A percentile compares a stretch with the other conserved stretches of the same genome.
phyloP scores from a whole-genome alignment of 2,329 filamentous ascomycete species.

The Madurella mycetomatis region DNA sequence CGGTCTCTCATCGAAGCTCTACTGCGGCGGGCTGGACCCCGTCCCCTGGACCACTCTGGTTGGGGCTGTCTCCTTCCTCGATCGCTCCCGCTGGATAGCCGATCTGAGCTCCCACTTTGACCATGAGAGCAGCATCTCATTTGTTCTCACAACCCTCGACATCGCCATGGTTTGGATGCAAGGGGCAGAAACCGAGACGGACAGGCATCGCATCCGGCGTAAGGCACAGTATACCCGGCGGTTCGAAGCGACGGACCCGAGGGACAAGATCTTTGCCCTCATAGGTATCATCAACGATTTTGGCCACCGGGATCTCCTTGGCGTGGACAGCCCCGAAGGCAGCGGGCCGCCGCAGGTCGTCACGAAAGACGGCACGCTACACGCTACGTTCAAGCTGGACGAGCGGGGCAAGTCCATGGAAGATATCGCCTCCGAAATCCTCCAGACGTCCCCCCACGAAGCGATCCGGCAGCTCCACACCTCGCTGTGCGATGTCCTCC shows the following conservation, averaged over 20 bases:
- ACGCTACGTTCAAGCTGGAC: not conserved
- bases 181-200: not conserved
- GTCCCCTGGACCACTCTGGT: not conserved
- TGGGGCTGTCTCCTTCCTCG: not conserved
- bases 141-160: not conserved
- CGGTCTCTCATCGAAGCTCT: not conserved
- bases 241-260: conserved; percentile 1
- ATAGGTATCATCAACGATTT: not conserved
- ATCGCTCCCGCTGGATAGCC: not conserved
- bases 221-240: not conserved
- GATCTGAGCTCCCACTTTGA: not conserved
- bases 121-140: not conserved
- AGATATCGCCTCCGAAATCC: not conserved
- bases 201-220: not conserved
- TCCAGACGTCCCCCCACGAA: not conserved
- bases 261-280: conserved; percentile 7
- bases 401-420: not conserved
- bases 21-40: not conserved
- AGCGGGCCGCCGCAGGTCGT: not conserved
- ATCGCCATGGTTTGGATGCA: not conserved
- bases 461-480: not conserved
- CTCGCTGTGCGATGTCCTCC: not conserved
- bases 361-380: not conserved
- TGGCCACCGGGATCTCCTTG: conserved; percentile 1
- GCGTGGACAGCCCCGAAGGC: conserved; percentile 1